A percentile compares a stretch with the other conserved stretches of the same genome.
Evolutionary conservation across 441 rosid genomes (phyloP).

Genomic region (Pelargonium cotyledonis): DNA sequence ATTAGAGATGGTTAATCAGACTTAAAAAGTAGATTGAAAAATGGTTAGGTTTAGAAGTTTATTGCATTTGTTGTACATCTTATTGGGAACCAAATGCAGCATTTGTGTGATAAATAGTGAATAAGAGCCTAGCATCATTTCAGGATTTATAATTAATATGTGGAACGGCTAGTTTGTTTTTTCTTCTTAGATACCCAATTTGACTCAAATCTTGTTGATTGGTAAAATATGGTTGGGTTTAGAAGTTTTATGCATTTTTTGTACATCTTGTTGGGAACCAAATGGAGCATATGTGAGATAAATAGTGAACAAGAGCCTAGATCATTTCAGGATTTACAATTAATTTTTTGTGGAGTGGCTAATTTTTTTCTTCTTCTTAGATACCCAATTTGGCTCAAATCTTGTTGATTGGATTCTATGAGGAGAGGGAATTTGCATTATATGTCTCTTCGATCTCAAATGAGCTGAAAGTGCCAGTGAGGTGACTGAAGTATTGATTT

Average conservation of each 20-base stretch:
- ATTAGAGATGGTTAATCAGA: background rate
- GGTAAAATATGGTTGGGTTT: conserved; percentile 22
- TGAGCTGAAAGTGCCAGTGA: conserved; percentile 76
- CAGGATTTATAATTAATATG: background rate
- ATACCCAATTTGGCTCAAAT: conserved; percentile 70
- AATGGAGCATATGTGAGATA: background rate
- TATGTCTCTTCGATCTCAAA: conserved; percentile 80
- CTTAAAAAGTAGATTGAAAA: background rate
- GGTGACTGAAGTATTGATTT: conserved; percentile 32
- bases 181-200: conserved; percentile 50
- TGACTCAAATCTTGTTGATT: conserved; percentile 65
- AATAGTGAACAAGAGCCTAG: background rate
- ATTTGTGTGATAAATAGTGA: background rate
- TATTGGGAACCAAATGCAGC: too few relatives aligned
- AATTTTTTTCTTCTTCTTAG: conserved; percentile 25
- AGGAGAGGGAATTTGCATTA: conserved; percentile 70
- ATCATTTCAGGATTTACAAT: background rate
- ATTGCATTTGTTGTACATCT: background rate
- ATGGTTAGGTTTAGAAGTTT: background rate
- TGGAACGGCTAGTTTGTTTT: background rate
- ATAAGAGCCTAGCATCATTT: background rate
- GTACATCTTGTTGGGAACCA: too few relatives aligned
- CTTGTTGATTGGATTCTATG: conserved; percentile 77
- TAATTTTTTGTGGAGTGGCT: background rate
- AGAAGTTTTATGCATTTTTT: too few relatives aligned